Evolutionary conservation across 371 early-diverging fungal genomes (phyloP).

Genomic region (Gilbertella persicaria): DNA sequence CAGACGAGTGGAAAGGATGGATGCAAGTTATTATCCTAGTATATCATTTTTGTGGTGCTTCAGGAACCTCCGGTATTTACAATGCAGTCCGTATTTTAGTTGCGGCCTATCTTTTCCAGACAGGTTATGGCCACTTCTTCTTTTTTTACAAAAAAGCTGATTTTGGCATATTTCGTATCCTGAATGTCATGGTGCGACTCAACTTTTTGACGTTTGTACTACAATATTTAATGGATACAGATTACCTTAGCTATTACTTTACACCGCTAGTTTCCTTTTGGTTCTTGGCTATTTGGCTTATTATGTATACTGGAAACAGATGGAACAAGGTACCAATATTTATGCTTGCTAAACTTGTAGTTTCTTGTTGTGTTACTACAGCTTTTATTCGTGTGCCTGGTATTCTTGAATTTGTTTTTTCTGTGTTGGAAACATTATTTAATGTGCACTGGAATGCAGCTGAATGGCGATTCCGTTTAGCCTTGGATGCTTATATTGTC

Average conservation of each 20-base stretch:
- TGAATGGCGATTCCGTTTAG: slow-evolving; percentile 70
- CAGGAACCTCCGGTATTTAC: slow-evolving; percentile 63
- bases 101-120: slow-evolving; percentile 79
- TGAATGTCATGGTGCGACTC: slow-evolving; percentile 65
- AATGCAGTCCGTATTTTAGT: slow-evolving; percentile 73
- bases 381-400: slow-evolving; percentile 43
- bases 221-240: slow-evolving; percentile 68
- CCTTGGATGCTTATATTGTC: slow-evolving; percentile 62
- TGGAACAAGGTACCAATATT: slow-evolving; percentile 47
- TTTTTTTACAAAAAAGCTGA: slow-evolving; percentile 73
- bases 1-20: slow-evolving; percentile 90
- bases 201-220: slow-evolving; percentile 71
- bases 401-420: slow-evolving; percentile 49
- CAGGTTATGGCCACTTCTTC: slow-evolving; percentile 77
- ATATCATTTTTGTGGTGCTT: slow-evolving; percentile 74
- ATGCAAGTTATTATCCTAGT: slow-evolving; percentile 79
- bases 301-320: slow-evolving; percentile 57
- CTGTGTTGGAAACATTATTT: slow-evolving; percentile 34
- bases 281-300: slow-evolving; percentile 68
- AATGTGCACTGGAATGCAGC: slow-evolving; percentile 57
- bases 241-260: slow-evolving; percentile 77
- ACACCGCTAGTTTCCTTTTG: slow-evolving; percentile 79
- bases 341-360: slow-evolving; percentile 52
- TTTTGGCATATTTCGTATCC: slow-evolving; percentile 60
- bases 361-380: slow-evolving; percentile 39